These are phyloP conservation scores for Fistulinella prunicolor DNA, from an alignment of 768 basidiomycete species.

Conservation along the genomic window DNA sequence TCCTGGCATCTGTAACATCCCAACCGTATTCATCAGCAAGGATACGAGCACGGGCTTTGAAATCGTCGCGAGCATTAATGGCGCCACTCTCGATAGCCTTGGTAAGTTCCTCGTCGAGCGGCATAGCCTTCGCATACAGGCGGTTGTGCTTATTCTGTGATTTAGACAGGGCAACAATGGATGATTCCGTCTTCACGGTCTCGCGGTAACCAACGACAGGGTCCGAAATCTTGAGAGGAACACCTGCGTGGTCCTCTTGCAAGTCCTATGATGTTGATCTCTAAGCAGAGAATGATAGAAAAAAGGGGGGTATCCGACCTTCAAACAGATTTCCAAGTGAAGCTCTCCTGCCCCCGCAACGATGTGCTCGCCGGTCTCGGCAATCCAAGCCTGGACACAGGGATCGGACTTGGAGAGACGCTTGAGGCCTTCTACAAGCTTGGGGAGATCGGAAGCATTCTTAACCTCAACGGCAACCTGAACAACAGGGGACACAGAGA, in stretches of 20 bases:
- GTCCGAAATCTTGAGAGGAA: slow-evolving; percentile 97
- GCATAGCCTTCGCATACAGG: slow-evolving; percentile 90
- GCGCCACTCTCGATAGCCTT: slow-evolving; percentile 88
- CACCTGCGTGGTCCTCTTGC: slow-evolving; percentile 99
- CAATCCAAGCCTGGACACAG: slow-evolving; percentile 94
- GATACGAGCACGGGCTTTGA: slow-evolving; percentile 91
- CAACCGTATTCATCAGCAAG: slow-evolving; percentile 96
- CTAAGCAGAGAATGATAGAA: background rate
- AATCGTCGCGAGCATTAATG: slow-evolving; percentile 91
- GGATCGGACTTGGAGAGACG: slow-evolving; percentile 99
- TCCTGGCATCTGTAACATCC: slow-evolving; percentile 99
- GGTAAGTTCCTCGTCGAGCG: slow-evolving; percentile 91
- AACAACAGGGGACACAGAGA: slow-evolving; percentile 99
- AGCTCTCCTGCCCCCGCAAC: slow-evolving; percentile 99
- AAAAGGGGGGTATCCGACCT: slow-evolving; percentile 46
- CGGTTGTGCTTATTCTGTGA: slow-evolving; percentile 99
- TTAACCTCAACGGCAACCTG: slow-evolving; percentile 99
- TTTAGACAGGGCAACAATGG: slow-evolving; percentile 95
- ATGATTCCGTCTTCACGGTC: slow-evolving; percentile 94
- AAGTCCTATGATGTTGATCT: slow-evolving; percentile 64
- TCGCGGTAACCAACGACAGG: slow-evolving; percentile 98
- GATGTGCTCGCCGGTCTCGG: slow-evolving; percentile 94
- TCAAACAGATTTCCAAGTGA: slow-evolving; percentile 99
- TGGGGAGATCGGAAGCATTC: slow-evolving; percentile 98
- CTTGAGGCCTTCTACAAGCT: slow-evolving; percentile 99